These are phyloP conservation scores for Fomitopsis serialis DNA, from an alignment of 768 basidiomycete genomes.

Conservation along the genomic window DNA sequence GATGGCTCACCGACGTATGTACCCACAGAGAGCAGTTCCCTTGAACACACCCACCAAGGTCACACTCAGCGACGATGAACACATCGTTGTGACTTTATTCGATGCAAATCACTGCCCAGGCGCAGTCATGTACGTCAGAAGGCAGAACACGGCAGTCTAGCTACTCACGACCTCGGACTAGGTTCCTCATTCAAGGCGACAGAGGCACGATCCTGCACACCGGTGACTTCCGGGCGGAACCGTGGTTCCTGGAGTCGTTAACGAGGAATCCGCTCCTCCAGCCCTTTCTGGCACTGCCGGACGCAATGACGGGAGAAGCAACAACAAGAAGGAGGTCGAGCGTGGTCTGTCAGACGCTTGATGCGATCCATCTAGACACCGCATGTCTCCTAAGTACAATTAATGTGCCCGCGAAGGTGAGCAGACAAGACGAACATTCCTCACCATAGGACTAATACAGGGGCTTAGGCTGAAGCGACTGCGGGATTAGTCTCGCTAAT, in stretches of 20 bases:
- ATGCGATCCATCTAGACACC: slow-evolving; percentile 21
- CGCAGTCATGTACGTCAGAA: slow-evolving; percentile 74
- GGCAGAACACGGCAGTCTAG: neutral
- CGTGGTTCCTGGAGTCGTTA: slow-evolving; percentile 68
- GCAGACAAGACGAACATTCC: neutral
- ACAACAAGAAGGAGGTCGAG: neutral
- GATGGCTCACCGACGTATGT: neutral
- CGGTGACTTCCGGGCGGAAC: slow-evolving; percentile 89
- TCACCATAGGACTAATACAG: too few relatives aligned
- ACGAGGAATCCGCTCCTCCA: slow-evolving; percentile 66
- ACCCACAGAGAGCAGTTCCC: slow-evolving; percentile 47
- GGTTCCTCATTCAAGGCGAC: slow-evolving; percentile 79
- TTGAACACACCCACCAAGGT: slow-evolving; percentile 60
- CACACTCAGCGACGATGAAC: slow-evolving; percentile 49
- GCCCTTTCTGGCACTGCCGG: slow-evolving; percentile 49
- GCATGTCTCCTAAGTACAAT: slow-evolving; percentile 16
- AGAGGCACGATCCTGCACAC: slow-evolving; percentile 80
- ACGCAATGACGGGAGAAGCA: neutral
- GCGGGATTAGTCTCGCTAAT: slow-evolving; percentile 67
- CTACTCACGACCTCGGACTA: slow-evolving; percentile 22
- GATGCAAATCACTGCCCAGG: slow-evolving; percentile 97
- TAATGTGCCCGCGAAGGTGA: slow-evolving; percentile 11
- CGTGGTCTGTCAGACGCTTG: slow-evolving; percentile 8
- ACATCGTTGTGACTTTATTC: slow-evolving; percentile 70
- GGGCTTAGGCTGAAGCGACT: slow-evolving; percentile 57